phyloP scores from a whole-genome alignment of 371 early-diverging fungal species.

The Parasitella parasitica region DNA sequence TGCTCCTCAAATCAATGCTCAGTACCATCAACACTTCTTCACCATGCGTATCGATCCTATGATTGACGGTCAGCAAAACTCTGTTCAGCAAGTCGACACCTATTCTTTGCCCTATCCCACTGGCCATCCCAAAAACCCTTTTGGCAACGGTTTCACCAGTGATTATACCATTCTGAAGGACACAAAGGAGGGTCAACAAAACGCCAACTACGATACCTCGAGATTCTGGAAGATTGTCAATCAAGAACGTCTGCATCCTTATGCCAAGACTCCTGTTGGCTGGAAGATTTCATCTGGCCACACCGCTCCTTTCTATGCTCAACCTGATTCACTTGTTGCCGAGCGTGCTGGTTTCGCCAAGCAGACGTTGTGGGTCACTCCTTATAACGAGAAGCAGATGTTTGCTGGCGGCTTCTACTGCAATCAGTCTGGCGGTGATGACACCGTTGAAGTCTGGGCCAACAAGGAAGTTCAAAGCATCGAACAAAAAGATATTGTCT shows the following conservation, averaged over 20 bases:
- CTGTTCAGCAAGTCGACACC: slow-evolving; percentile 42
- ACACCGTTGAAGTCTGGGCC: slow-evolving; percentile 39
- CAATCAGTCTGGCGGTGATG: slow-evolving; percentile 45
- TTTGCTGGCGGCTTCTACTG: slow-evolving; percentile 59
- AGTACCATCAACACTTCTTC: slow-evolving; percentile 57
- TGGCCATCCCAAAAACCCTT: slow-evolving; percentile 45
- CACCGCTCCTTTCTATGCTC: slow-evolving; percentile 40
- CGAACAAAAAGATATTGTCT: slow-evolving; percentile 43
- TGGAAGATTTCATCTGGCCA: slow-evolving; percentile 45
- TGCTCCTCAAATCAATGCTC: slow-evolving; percentile 55
- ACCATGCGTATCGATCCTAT: slow-evolving; percentile 57
- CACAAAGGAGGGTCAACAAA: slow-evolving; percentile 38
- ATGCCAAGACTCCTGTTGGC: slow-evolving; percentile 44
- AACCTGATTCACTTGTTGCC: slow-evolving; percentile 46
- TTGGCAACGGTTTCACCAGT: slow-evolving; percentile 44
- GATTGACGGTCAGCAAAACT: slow-evolving; percentile 51
- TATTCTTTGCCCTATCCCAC: slow-evolving; percentile 38
- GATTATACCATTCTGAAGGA: slow-evolving; percentile 37
- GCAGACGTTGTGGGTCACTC: slow-evolving; percentile 54
- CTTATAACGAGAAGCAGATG: slow-evolving; percentile 50
- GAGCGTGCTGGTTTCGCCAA: slow-evolving; percentile 53
- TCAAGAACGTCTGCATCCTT: slow-evolving; percentile 42
- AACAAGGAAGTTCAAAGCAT: slow-evolving; percentile 28
- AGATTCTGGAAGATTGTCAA: slow-evolving; percentile 55
- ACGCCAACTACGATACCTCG: slow-evolving; percentile 30